Conservation (phyloP, 2,329 filamentous ascomycete species). For the Alternaria triticimaculans region DNA sequence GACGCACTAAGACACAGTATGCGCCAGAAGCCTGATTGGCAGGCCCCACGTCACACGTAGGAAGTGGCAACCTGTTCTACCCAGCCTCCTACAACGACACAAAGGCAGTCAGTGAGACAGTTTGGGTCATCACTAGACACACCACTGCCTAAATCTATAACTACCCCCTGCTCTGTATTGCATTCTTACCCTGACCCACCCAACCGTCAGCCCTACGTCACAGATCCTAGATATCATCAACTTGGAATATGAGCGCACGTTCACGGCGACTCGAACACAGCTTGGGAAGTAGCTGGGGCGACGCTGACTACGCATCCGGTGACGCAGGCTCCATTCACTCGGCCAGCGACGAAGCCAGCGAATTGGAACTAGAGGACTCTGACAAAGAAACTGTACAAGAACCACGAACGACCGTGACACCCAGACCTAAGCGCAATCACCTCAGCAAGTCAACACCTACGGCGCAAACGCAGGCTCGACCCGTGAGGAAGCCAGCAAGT, state of each 20-base stretch:
- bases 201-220: neutral
- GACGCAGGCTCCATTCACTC: slow-evolving; percentile 33
- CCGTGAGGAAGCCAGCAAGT: slow-evolving; percentile 19
- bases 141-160: neutral
- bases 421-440: slow-evolving; percentile 20
- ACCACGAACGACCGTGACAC: slow-evolving; percentile 15
- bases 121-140: neutral
- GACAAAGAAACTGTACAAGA: slow-evolving; percentile 27
- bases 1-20: slow-evolving; percentile 2
- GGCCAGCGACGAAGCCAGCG: slow-evolving; percentile 32
- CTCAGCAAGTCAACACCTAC: slow-evolving; percentile 18
- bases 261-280: slow-evolving; percentile 30
- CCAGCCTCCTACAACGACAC: slow-evolving; percentile 27
- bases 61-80: slow-evolving; percentile 30
- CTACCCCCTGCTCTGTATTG: neutral
- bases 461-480: slow-evolving; percentile 10
- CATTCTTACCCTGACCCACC: neutral
- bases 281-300: slow-evolving; percentile 46
- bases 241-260: slow-evolving; percentile 22
- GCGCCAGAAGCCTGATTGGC: slow-evolving; percentile 31
- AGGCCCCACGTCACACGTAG: slow-evolving; percentile 35
- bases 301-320: slow-evolving; percentile 38
- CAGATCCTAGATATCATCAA: neutral
- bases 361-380: slow-evolving; percentile 32
- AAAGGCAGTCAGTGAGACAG: slow-evolving; percentile 1